Evolutionary conservation across 2,329 filamentous ascomycete genomes (phyloP), one percentile per base, ranked within the genome.

Genomic region (Colletotrichum sojae): DNA sequence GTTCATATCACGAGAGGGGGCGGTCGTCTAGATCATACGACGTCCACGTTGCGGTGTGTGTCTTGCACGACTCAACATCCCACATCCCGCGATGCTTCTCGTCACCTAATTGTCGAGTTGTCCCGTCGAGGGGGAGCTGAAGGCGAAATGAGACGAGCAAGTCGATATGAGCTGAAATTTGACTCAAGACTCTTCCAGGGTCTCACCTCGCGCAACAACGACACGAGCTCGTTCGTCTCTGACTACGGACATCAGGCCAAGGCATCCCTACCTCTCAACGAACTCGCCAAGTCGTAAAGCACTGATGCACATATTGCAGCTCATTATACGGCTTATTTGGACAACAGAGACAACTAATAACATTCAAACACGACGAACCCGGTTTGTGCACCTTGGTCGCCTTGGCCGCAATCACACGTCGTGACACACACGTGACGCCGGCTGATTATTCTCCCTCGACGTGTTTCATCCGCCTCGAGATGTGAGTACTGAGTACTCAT

Each of bases 21-120:
- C 31, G 16, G 18, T 27, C 27, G 31, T 18, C 63, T 43, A 51
- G 27, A 22, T 67, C 55, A 40, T 39, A 48, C n/a, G 27, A 48
- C 22, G 10, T 13, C 0, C 46, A 9, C 12, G 5, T 52, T 64
- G 36, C 16, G 9, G 22, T 25, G 54, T 31, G 31, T 27, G 0
- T 2, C 22, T n/a, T 5, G 6, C 1, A 40, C 15, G 4, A 36
- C 31, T 36, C 20, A 16, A 6, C 22, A 31, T 52, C 62, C 53
- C 62, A 52, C 45, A 58, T 52, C 16, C 53, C 36, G 62, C n/a
- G 1, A 45, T 5, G 13, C n/a, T 51, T 49, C 18, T 2, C 20
- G 8, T 54, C 13, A 46, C 59, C 49, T n/a, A 22, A 31, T 10
- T 25, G 16, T 20, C 22, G 25, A 46, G 5, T 40, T n/a, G 45